A percentile compares a stretch with the other conserved stretches of the same genome.
These are phyloP conservation scores for Capsicum chinense DNA, from an alignment of 257 asterid genomes.

Conservation along the genomic window DNA sequence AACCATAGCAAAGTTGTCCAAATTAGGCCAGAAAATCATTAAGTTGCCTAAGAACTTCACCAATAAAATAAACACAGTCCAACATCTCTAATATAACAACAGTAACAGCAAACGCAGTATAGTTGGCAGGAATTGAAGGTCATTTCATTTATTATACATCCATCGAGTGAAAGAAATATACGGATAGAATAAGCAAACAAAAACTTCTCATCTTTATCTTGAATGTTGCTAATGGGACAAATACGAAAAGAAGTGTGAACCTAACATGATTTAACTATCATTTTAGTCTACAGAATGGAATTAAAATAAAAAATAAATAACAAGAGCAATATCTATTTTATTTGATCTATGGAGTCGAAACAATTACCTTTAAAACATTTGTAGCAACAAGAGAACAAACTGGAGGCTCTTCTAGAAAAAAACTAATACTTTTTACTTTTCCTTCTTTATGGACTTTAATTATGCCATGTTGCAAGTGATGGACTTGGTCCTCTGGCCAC, in stretches of 20 bases:
- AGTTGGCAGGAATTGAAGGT: slow-evolving; percentile 75
- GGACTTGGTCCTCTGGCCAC: slow-evolving; percentile 92
- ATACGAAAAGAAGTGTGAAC: slow-evolving; percentile 87
- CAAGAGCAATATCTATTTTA: slow-evolving; percentile 13
- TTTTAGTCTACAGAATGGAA: slow-evolving; percentile 11
- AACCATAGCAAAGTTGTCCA: neutral
- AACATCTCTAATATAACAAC: neutral
- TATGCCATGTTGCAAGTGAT: slow-evolving; percentile 68
- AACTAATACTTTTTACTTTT: slow-evolving; percentile 60
- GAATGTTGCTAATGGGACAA: slow-evolving; percentile 75
- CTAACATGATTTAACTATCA: slow-evolving; percentile 42
- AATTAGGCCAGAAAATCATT: slow-evolving; percentile 7
- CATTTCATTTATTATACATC: slow-evolving; percentile 68
- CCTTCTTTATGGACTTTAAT: slow-evolving; percentile 61
- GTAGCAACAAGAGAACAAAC: slow-evolving; percentile 72
- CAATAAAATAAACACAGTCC: slow-evolving; percentile 2
- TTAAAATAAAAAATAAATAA: neutral
- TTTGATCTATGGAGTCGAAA: neutral
- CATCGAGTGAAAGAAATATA: slow-evolving; percentile 75
- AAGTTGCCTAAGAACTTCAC: neutral
- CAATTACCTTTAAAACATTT: slow-evolving; percentile 80
- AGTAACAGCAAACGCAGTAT: slow-evolving; percentile 34
- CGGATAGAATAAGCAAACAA: slow-evolving; percentile 81
- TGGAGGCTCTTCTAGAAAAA: slow-evolving; percentile 75
- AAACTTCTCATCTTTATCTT: slow-evolving; percentile 53